Evolutionary conservation across 345 rosid genomes (phyloP), one percentile per base, ranked within the genome.

Genomic region (Erodium maritimum): DNA sequence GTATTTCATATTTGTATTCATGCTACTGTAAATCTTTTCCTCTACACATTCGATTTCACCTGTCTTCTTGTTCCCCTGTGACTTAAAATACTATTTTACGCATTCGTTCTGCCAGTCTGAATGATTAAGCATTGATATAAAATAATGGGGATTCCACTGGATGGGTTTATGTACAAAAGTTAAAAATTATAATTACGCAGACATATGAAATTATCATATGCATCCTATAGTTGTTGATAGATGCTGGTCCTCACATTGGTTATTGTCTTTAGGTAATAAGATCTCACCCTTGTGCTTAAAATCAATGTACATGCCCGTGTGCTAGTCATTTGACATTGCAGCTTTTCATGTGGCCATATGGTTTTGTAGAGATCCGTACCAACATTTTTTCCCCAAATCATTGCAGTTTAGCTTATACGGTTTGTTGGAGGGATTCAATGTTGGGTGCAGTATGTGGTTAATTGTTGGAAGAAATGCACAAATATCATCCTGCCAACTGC

Each of bases 391-490:
- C 21, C 59, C 24, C 33, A 18, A 58, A 10, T 42, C 48, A 7
- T 42, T 71, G 84, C 79, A 71, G 77, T 67, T 66, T 71, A 51
- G 68, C 65, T 67, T 73, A 58, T 55, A 65, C 65, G 69, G 69
- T 68, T 67, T 57, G 50, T 68, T 57, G 51, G 71, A 76, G 73
- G 58, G 25, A 55, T 56, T 79, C 73, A 67, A 87, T 94, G 90
- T 67, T 75, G 75, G 85, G 74, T 79, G 82, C 85, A 81, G 79
- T 75, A 85, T 84, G 96, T 88, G 71, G 95, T 79, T 78, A 69
- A 75, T 85, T 74, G 87, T 77, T 69, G 76, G 97, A 84, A 90
- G 91, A 84, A 75, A 94, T 94, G 99, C 97, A 90, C 82, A 90
- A 95, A 86, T 87, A 81, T 85, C 97, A 87, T 79, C 61, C 83